Evolutionary conservation across 2,329 filamentous ascomycete genomes (phyloP), one percentile per base, ranked within the genome.

Genomic region (Cytospora piceae): DNA sequence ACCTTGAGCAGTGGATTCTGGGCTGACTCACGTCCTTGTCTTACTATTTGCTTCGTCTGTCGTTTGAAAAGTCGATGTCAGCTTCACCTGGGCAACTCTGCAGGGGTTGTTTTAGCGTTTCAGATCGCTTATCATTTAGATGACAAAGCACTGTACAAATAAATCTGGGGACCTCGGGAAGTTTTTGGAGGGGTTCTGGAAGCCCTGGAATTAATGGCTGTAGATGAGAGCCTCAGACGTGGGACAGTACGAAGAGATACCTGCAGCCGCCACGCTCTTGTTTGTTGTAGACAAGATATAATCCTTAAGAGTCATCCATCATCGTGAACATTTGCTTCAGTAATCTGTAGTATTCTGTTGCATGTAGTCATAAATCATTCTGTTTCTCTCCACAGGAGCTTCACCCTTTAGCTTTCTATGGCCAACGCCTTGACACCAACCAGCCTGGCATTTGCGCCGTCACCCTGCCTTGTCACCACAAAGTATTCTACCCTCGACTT

Each of bases 391-490:
- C 14, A 20, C 22, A 22, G 27, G n/a, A 8, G 17, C 20, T n/a
- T 46, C 27, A 20, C 22, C 31, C 65, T 61, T 73, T 22, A 90
- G 72, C 84, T 87, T 82, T 97, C 93, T 69, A 96, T 83, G 31
- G 90, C 87, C 78, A 92, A 79, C 14, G 90, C 91, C 82, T 92
- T 94, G 64, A 90, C 83, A 17, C 94, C 94, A 9, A 97, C 87
- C 67, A 97, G 73, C 77, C 82, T 85, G 22, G 82, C 84, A 15
- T 82, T 84, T 59, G 84, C 79, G 20, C 77, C 81, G 70, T 86
- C 81, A 56, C 78, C 78, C 72, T 89, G 83, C 70, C 90, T 75
- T 27, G 86, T 87, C 56, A 97, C 80, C 66, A 97, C 80, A 84
- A 89, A 97, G 77, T 96, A 96, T 78, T 96, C 91, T 17, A 83